These are phyloP conservation scores for Metschnikowia corniflorae DNA, from an alignment of 805 yeast species.

Conservation along the genomic window DNA sequence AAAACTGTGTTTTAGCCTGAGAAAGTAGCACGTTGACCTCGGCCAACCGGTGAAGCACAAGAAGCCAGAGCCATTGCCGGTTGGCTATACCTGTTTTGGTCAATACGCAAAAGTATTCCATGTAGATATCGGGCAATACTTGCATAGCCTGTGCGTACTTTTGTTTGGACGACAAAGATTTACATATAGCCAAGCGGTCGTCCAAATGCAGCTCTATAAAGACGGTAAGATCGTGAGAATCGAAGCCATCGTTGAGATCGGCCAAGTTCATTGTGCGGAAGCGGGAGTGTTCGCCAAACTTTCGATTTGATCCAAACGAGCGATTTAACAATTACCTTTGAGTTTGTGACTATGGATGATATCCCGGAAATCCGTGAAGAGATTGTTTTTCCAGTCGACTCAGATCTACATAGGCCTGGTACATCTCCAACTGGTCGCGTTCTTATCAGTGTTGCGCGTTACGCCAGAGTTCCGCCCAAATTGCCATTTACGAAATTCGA, in stretches of 20 bases:
- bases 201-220: conserved; percentile 2
- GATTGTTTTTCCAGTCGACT: too few species aligned
- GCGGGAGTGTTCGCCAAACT: too few species aligned
- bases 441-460: too few species aligned
- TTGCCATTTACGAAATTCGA: too few species aligned
- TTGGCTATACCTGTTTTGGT: conserved; percentile 3
- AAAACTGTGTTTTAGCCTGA: conserved; percentile 1
- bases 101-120: conserved; percentile 12
- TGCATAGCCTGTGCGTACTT: conserved; percentile 8
- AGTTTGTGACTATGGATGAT: too few species aligned
- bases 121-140: conserved; percentile 11
- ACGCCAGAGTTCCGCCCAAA: too few species aligned
- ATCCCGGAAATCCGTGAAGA: too few species aligned
- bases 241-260: neutral
- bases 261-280: neutral
- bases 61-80: conserved; percentile 14
- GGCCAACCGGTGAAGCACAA: conserved; percentile 3
- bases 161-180: neutral
- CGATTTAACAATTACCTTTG: too few species aligned
- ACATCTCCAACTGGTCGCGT: too few species aligned
- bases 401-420: too few species aligned
- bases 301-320: too few species aligned
- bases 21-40: conserved; percentile 3
- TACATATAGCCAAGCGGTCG: conserved; percentile 2
- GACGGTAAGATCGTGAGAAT: neutral